Percentiles rank a stretch among this genome's conserved stretches.
Evolutionary conservation across 345 rosid genomes (phyloP).

Genomic region (Cardamine chenopodiifolia): DNA sequence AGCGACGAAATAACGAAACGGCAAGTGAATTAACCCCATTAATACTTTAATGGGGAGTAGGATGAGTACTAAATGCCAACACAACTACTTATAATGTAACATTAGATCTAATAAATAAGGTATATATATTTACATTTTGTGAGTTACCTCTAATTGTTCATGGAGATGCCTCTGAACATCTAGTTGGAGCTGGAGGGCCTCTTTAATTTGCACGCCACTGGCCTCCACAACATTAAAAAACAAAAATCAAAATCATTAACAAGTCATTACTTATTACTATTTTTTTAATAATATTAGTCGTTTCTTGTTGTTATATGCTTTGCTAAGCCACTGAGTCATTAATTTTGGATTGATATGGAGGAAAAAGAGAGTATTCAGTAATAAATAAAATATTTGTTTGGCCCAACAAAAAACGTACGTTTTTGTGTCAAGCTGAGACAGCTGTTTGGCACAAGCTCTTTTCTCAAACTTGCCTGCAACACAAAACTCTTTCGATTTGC

Average conservation of each 20-base stretch:
- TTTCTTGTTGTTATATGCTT: constrained; percentile 17
- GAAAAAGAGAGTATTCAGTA: not conserved
- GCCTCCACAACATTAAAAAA: constrained; percentile 32
- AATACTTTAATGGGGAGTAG: not conserved
- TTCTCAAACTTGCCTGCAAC: constrained; percentile 65
- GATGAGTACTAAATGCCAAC: not conserved
- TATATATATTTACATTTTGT: not conserved
- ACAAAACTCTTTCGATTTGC: constrained; percentile 16
- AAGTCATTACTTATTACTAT: not conserved
- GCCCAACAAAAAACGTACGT: constrained; percentile 45
- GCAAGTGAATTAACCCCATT: not conserved
- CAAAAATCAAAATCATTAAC: constrained; percentile 1
- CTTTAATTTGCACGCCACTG: constrained; percentile 74
- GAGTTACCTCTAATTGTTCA: constrained; percentile 84
- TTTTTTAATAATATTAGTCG: constrained; percentile 2
- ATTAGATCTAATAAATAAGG: not conserved
- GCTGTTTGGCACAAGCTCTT: constrained; percentile 45
- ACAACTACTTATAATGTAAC: not conserved
- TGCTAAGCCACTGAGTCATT: constrained; percentile 30
- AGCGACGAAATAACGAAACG: not conserved
- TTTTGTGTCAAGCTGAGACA: constrained; percentile 55
- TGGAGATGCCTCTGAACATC: constrained; percentile 92
- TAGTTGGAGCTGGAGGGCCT: constrained; percentile 77
- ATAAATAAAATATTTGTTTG: not conserved
- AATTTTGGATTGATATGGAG: constrained; percentile 20